These are phyloP conservation scores for Rhododendron kiyosumense DNA, from an alignment of 148 eudicot species.

Conservation along the genomic window DNA sequence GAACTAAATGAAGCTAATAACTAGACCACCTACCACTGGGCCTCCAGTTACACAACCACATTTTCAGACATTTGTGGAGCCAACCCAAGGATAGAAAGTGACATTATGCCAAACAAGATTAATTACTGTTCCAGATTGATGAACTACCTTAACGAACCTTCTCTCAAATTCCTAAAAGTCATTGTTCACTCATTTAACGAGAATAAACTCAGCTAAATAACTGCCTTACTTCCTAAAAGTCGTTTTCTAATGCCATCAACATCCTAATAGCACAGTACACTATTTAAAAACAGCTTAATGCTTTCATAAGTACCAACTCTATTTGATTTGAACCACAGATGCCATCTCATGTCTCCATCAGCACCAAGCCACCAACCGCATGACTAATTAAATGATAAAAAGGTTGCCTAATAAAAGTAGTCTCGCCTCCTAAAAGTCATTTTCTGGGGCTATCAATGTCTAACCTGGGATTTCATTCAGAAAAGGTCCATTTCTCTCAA, in stretches of 20 bases:
- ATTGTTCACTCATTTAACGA: neutral
- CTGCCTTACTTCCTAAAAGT: neutral
- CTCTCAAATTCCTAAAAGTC: neutral
- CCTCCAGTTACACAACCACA: neutral
- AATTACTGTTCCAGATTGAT: neutral
- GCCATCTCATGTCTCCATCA: neutral
- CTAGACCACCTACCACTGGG: neutral
- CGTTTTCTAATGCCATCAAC: neutral
- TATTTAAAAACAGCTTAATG: neutral
- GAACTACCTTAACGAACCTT: neutral
- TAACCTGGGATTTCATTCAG: neutral
- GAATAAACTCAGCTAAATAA: neutral
- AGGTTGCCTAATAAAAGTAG: neutral
- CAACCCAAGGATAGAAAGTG: neutral
- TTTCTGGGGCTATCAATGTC: neutral
- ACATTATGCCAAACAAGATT: neutral
- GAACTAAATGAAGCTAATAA: neutral
- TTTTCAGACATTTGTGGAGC: neutral
- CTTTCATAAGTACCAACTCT: too few species aligned
- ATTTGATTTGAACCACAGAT: neutral
- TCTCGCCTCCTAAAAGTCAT: slow-evolving; percentile 1
- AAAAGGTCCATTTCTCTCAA: neutral
- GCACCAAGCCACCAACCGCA: neutral
- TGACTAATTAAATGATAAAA: neutral
- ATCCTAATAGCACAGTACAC: neutral